Conservation (phyloP, 2,329 filamentous ascomycete species). For the Aureobasidium vineae region DNA sequence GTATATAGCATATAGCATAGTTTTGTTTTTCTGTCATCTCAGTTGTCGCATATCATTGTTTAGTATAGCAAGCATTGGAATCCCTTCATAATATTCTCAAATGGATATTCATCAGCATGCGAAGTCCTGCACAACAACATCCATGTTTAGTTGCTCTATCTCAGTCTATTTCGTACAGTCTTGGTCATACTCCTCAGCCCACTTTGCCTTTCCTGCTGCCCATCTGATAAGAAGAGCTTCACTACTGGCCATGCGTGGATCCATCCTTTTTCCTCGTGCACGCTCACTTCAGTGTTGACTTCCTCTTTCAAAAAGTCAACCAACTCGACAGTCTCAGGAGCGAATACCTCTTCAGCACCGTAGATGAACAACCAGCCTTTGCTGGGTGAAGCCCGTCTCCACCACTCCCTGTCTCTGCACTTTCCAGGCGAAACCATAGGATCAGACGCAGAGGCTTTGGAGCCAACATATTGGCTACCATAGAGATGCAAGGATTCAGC, state of each 20-base stretch:
- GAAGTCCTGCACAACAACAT: too few relatives aligned
- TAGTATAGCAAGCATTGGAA: background rate
- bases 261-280: constrained; percentile 61
- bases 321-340: constrained; percentile 64
- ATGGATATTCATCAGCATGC: too few relatives aligned
- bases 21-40: background rate
- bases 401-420: constrained; percentile 64
- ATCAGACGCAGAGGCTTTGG: constrained; percentile 51
- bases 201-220: constrained; percentile 46
- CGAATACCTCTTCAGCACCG: constrained; percentile 75
- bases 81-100: too few relatives aligned
- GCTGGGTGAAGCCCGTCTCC: constrained; percentile 64
- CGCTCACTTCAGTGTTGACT: constrained; percentile 55
- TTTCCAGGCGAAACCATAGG: constrained; percentile 67
- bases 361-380: constrained; percentile 69
- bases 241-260: constrained; percentile 85
- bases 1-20: constrained; percentile 4
- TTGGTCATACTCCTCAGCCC: constrained; percentile 49
- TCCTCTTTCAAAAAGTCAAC: constrained; percentile 54
- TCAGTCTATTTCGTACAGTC: constrained; percentile 36
- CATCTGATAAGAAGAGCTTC: constrained; percentile 55
- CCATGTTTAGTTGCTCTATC: background rate
- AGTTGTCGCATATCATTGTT: background rate
- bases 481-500: constrained; percentile 65
- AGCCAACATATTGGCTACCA: constrained; percentile 65